Base-by-base conservation (phyloP, 73 alveolate species). In the Paramecium pentaurelia region DNA sequence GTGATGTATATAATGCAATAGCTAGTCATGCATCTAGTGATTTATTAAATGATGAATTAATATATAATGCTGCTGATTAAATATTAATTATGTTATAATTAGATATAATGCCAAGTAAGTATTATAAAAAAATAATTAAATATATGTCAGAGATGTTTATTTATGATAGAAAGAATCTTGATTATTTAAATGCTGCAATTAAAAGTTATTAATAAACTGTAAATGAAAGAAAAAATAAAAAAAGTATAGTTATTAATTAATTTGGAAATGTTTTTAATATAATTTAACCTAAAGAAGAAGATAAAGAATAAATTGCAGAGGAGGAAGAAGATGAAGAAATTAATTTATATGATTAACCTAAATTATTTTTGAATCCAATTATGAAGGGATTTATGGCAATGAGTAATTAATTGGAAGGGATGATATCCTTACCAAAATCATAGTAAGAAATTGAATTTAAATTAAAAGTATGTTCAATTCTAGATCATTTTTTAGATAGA, bases 361-460 rank as follows among this genome's bases (percentile, higher is more conserved):
- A 80, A 80, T 80, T 80, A 16, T 80, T 80, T 80, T 10, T 45
- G 0, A 80, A 80, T 44, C 91, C 91, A 6, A 80, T 80, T 25
- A 80, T 80, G 91, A 80, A 58, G 8, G 91, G 91, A 42, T 80
- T 45, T 27, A 80, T 80, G 91, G 16, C 91, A 22, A 14, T 45
- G 34, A 45, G 91, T 49, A 32, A 80, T 47, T 8, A 49, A 80
- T 49, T 80, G 4, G 91, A 80, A 47, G 75, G 58, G 6, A 0
- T 44, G 49, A 80, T 80, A 0, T 4, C 47, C 4, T 27, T 80
- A 32, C 91, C 91, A 25, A 45, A 80, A 80, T 80, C 91, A 42
- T 32, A 28, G 25, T 45, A 32, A n/a, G 91, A 80, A 49, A 80
- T 80, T 44, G 91, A 80, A 47, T 45, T 80, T 20, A 80, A 80